Conservation (phyloP, 306 rosid genomes). For the Biancaea sappan region DNA sequence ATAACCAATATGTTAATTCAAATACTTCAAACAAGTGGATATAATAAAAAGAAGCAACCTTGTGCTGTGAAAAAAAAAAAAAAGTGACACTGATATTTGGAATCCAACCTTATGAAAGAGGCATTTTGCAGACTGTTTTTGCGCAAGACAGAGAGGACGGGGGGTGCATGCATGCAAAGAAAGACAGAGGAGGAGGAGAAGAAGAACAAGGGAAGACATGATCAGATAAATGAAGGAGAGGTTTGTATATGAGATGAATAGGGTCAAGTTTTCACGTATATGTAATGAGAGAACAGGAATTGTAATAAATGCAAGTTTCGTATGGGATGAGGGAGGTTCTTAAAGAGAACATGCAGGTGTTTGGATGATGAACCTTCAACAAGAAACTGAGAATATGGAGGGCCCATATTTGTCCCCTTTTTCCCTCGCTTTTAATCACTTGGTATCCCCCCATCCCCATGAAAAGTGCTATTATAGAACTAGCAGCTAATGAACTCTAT, state of each 20-base stretch:
- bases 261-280: conserved; percentile 35
- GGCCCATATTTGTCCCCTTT: conserved; percentile 63
- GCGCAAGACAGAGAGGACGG: conserved; percentile 35
- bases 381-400: conserved; percentile 58
- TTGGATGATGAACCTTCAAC: conserved; percentile 60
- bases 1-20: conserved; percentile 1
- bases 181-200: conserved; percentile 42
- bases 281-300: conserved; percentile 42
- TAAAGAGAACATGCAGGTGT: conserved; percentile 93
- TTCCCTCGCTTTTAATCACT: conserved; percentile 29
- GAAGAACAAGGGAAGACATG: conserved; percentile 54
- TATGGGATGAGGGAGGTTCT: conserved; percentile 51
- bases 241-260: conserved; percentile 13
- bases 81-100: background rate
- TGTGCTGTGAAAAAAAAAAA: background rate
- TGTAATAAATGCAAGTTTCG: conserved; percentile 62
- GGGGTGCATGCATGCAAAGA: conserved; percentile 73
- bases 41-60: background rate
- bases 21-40: background rate
- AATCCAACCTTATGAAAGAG: conserved; percentile 41
- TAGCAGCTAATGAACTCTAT: background rate
- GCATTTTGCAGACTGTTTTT: conserved; percentile 15
- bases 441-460: conserved; percentile 5
- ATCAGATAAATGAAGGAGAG: conserved; percentile 11
- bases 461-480: background rate